Evolutionary conservation across 306 rosid species (phyloP), one percentile per base, ranked within the genome.

Genomic region (Vicia villosa): DNA sequence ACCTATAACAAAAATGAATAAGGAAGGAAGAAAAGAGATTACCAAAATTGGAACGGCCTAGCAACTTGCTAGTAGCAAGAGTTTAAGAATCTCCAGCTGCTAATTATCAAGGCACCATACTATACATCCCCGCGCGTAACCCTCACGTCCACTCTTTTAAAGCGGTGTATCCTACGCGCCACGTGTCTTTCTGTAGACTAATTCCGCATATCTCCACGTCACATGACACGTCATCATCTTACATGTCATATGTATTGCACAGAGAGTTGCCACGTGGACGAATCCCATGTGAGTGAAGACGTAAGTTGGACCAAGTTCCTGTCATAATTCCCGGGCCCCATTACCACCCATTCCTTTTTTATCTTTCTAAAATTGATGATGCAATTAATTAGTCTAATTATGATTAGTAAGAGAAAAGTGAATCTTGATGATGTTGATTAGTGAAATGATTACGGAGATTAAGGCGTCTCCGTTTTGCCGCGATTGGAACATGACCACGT

Each of bases 401-500:
- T 6, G 24, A 55, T 54, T 57, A 69, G 50, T 15, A 38, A 52
- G 5, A 13, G n/a, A 11, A 63, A 0, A 34, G 10, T 14, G 42
- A 17, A 47, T 47, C 11, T 30, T 68, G 40, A 16, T 13, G 49
- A 55, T 55, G 61, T 24, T 54, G 60, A 54, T 22, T 13, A 50
- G 13, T 8, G 10, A 3, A 10, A 22, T 11, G 10, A 21, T 66
- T 75, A 57, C 36, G 66, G 70, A 63, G 61, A 15, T 1, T 54
- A 43, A 54, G 67, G 62, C 24, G 62, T 38, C 0, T 9, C 26
- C 19, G 57, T 49, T 49, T 10, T 11, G 60, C 9, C 5, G 26
- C 8, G 51, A 17, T 4, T 8, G 68, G 10, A 81, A 74, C 83
- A 84, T 0, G 5, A 43, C 70, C 84, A 75, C 86, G 86, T 72